phyloP scores from a whole-genome alignment of 1,139 yeast species.

The Yamadazyma diospyri region DNA sequence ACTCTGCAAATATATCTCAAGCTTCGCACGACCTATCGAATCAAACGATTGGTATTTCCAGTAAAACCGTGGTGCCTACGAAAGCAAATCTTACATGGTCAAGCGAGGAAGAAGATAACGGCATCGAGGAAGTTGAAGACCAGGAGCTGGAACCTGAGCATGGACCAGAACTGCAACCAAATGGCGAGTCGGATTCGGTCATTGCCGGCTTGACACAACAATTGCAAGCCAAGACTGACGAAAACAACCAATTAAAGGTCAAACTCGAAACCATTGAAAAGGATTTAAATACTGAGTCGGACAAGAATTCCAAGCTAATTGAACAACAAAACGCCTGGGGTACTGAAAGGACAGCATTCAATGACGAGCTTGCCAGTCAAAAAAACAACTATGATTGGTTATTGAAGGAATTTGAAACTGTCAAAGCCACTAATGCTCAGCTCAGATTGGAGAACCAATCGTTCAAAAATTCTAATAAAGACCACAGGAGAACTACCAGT shows the following conservation, averaged over 20 bases:
- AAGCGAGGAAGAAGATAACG: conserved; percentile 62
- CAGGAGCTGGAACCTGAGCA: conserved; percentile 5
- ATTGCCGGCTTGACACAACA: conserved; percentile 14
- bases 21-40: conserved; percentile 15
- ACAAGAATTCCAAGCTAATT: conserved; percentile 10
- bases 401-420: conserved; percentile 22
- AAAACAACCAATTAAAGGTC: conserved; percentile 13
- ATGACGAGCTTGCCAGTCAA: conserved; percentile 8
- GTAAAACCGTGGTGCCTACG: conserved; percentile 69
- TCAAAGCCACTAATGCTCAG: conserved; percentile 32
- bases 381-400: conserved; percentile 11
- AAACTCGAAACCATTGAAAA: conserved; percentile 14
- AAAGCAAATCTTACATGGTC: conserved; percentile 82
- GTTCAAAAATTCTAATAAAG: conserved; percentile 24
- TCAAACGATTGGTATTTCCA: conserved; percentile 45
- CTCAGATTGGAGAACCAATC: conserved; percentile 41
- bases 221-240: conserved; percentile 8
- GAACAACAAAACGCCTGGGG: conserved; percentile 10
- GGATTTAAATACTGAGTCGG: conserved; percentile 9
- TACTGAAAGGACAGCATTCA: conserved; percentile 4
- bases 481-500: conserved; percentile 14
- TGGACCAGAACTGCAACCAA: not conserved
- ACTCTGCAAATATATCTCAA: conserved; percentile 6
- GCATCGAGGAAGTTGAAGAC: conserved; percentile 8
- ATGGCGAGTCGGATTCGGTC: not conserved